Conservation (phyloP, 2,329 filamentous ascomycete species). For the Pseudocercospora fuligena region DNA sequence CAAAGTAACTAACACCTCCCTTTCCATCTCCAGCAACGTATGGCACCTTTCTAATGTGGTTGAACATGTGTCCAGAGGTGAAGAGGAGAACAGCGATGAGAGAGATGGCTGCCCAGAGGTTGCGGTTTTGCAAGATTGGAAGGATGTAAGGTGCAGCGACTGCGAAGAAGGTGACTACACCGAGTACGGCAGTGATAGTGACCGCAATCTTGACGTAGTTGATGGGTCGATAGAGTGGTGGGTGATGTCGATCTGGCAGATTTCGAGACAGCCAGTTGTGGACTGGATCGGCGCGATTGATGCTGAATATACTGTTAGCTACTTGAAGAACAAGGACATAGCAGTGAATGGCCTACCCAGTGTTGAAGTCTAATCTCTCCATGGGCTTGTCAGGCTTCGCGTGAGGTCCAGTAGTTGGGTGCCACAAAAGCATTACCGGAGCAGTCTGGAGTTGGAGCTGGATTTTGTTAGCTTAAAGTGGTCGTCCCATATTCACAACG, state of each 20-base stretch:
- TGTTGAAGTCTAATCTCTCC: constrained; percentile 81
- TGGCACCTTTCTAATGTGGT: constrained; percentile 93
- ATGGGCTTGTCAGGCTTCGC: constrained; percentile 73
- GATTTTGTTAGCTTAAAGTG: constrained; percentile 24
- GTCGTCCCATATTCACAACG: too few species aligned
- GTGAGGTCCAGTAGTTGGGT: constrained; percentile 79
- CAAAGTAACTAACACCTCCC: constrained; percentile 89
- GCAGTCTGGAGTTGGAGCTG: constrained; percentile 94
- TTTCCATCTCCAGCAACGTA: constrained; percentile 85
- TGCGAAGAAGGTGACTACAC: constrained; percentile 68
- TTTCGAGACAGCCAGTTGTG: constrained; percentile 80
- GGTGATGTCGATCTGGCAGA: constrained; percentile 76
- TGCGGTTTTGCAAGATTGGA: constrained; percentile 84
- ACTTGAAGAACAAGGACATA: too few species aligned
- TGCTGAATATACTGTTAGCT: constrained; percentile 51
- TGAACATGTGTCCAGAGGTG: constrained; percentile 98
- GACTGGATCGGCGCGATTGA: constrained; percentile 75
- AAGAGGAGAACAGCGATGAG: constrained; percentile 90
- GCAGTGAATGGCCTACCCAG: constrained; percentile 58
- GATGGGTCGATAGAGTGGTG: constrained; percentile 78
- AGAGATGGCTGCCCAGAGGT: constrained; percentile 89
- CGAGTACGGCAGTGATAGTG: constrained; percentile 70
- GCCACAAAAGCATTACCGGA: constrained; percentile 85
- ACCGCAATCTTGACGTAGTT: constrained; percentile 81
- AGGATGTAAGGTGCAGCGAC: constrained; percentile 79